Evolutionary conservation across 1,284 basidiomycete genomes (phyloP), one percentile per base, ranked within the genome.

Genomic region (Ustilago cynodontis): DNA sequence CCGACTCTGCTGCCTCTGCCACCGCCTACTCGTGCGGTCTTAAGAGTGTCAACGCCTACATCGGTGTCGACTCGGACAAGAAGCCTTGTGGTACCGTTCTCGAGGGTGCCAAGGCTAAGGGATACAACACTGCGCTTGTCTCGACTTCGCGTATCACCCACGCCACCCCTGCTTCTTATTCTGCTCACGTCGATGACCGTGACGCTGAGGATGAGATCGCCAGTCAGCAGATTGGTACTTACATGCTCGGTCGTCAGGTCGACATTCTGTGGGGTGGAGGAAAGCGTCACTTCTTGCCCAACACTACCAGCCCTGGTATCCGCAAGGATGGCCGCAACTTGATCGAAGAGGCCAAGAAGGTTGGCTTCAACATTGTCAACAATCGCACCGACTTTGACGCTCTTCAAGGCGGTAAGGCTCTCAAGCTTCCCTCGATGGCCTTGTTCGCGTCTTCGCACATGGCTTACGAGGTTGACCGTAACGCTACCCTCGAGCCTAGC

Each of bases 21-120:
- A 86, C 85, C 9, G 85, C 85, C 28, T 86, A 83, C 57, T 82
- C 85, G 24, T 85, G 83, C 51, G 85, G 61, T 55, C 59, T 78
- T 52, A 83, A 85, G 65, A 78, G 68, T 37, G 79, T 80, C 65
- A 86, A 86, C 63, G 84, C 81, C 11, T 82, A 80, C 64, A 85
- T 85, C 50, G 84, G 83, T 50, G 78, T 85, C 43, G 82, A 85
- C 53, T 72, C 76, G 26, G 78, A 85, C 53, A 78, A 80, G 62
- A 83, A 82, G 70, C 81, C 84, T 16, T 85, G 84, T 53, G 83
- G 83, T 47, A 86, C 85, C 2, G 80, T 86, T 1, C 80, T 86
- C 20, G 85, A 86, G 50, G 85, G 76, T 7, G 85, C 85, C 41
- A 86, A 86, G 70, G 71, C 71, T 8, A 78, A 81, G 45, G 83